phyloP scores from a whole-genome alignment of 345 rosid species.

The Corchorus capsularis region DNA sequence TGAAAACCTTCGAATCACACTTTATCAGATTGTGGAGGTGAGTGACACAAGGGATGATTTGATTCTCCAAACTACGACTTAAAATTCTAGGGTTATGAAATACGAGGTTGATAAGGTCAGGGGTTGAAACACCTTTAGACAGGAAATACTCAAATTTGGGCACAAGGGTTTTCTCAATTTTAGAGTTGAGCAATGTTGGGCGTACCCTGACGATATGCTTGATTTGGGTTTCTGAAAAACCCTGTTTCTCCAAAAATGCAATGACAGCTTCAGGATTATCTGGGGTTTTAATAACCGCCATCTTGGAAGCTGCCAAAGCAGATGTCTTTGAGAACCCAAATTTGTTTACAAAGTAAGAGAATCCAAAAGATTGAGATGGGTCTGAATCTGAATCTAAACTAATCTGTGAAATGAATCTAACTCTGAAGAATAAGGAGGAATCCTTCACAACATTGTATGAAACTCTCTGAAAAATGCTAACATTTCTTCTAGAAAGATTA shows the following conservation, averaged over 20 bases:
- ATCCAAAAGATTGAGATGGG: slow-evolving; percentile 11
- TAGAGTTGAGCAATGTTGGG: slow-evolving; percentile 25
- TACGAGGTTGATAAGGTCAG: slow-evolving; percentile 20
- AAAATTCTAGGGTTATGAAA: slow-evolving; percentile 25
- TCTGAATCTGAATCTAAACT: not conserved
- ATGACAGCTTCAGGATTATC: slow-evolving; percentile 21
- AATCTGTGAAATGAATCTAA: not conserved
- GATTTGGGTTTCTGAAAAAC: slow-evolving; percentile 27
- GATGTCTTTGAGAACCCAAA: slow-evolving; percentile 33
- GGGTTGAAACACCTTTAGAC: slow-evolving; percentile 24
- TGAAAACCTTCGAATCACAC: slow-evolving; percentile 13
- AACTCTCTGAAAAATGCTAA: too few relatives aligned
- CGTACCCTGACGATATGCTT: slow-evolving; percentile 14
- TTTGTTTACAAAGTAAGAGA: slow-evolving; percentile 29
- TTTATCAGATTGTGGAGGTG: slow-evolving; percentile 22
- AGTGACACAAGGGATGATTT: slow-evolving; percentile 27
- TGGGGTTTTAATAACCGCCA: not conserved
- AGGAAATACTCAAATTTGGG: slow-evolving; percentile 38
- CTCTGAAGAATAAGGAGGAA: not conserved
- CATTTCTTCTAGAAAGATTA: too few relatives aligned
- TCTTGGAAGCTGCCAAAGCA: slow-evolving; percentile 19
- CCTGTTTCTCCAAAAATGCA: not conserved
- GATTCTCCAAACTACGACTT: slow-evolving; percentile 24
- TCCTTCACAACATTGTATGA: not conserved
- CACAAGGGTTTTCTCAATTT: slow-evolving; percentile 25